Evolutionary conservation across 495 filamentous ascomycete genomes (phyloP), one percentile per base, ranked within the genome.

Genomic region (Chaetomium cochliodes): DNA sequence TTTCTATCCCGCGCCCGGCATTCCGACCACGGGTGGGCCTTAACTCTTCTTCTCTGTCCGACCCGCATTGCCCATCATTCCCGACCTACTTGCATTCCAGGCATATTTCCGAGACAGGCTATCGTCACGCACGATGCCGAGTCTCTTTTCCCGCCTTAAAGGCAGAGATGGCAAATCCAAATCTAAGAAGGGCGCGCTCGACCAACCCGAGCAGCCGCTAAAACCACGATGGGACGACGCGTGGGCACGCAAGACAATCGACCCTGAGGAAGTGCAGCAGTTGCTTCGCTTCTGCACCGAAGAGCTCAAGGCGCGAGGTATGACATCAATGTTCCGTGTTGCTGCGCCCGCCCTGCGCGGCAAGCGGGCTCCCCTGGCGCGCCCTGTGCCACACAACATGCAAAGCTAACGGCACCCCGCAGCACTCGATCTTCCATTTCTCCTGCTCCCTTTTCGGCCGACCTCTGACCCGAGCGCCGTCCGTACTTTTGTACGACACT

Each of bases 261-360:
- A 90, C 51, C 90, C 93, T 7, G 91, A 93, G 66, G 96, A 98
- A 76, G 87, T 98, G 37, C 89, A 93, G 69, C 91, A 94, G 66
- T 80, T 98, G 62, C 78, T 98, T 25, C 81, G 85, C 69, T 88
- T 85, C 55, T 98, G 92, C 78, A 93, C 92, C 22, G 85, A 86
- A 58, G 94, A 98, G 79, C 82, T 98, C 75, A 98, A 98, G 80
- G 87, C 89, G 64, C 85, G 92, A 92, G 94, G 94, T 96, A 85
- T 75, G 86, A 79, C 77, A 72, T 71, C 59, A 73, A 76, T n/a
- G 65, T 56, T 69, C 41, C 33, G 56, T 58, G 58, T 66, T 64
- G 63, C 68, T 70, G 70, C 62, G 57, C 58, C 59, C 28, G 53
- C 46, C 67, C 42, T 56, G 44, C 50, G 50, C 58, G 46, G 28